Conservation (phyloP, 768 basidiomycete species). For the Calocybe indica region DNA sequence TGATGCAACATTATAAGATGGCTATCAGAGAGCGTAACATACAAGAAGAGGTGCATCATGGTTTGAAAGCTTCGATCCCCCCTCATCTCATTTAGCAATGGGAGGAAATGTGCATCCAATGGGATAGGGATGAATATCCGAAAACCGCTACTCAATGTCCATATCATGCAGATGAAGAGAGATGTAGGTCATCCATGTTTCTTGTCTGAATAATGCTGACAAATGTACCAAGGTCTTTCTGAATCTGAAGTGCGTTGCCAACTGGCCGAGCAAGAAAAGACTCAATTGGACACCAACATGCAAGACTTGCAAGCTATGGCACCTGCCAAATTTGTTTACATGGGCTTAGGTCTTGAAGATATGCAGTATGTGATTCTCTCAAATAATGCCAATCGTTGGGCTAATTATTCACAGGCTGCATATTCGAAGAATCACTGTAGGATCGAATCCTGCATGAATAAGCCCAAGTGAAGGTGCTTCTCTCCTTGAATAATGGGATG, state of each 20-base stretch:
- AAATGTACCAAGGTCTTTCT: background rate
- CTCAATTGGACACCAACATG: background rate
- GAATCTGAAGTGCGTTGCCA: conserved; percentile 6
- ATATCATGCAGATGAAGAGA: too few relatives aligned
- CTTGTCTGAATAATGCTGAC: too few relatives aligned
- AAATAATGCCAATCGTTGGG: background rate
- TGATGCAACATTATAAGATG: too few relatives aligned
- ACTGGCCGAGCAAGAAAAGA: background rate
- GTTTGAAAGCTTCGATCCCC: conserved; percentile 6
- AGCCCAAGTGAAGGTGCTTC: conserved; percentile 1
- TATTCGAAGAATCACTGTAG: background rate
- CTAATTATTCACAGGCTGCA: background rate
- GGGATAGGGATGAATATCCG: conserved; percentile 7
- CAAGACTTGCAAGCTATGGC: conserved; percentile 5
- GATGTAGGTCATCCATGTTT: too few relatives aligned
- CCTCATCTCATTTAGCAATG: conserved; percentile 3
- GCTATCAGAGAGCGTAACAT: conserved; percentile 9
- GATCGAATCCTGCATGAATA: too few relatives aligned
- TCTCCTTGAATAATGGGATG: conserved; percentile 8
- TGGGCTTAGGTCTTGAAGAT: conserved; percentile 13
- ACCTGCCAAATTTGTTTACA: conserved; percentile 6
- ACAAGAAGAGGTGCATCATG: conserved; percentile 8
- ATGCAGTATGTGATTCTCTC: conserved; percentile 9
- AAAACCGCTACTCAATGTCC: too few relatives aligned
- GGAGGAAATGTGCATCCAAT: conserved; percentile 9